A percentile compares a stretch with the other conserved stretches of the same genome.
Evolutionary conservation across 345 rosid species (phyloP).

Genomic region (Eucalyptus regnans): DNA sequence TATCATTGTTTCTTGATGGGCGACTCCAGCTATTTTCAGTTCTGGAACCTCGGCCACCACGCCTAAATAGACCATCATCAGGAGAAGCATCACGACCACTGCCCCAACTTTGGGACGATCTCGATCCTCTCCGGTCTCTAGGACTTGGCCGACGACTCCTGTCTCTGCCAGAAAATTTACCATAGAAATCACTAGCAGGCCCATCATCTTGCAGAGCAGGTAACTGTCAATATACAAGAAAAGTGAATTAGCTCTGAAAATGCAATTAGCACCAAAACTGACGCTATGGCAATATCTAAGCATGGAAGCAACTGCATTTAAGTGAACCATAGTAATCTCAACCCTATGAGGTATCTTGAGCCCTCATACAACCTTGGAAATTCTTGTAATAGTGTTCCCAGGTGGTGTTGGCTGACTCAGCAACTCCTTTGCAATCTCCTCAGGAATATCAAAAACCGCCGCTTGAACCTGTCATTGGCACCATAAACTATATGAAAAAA

Average conservation of each 20-base stretch:
- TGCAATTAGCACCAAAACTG: neutral
- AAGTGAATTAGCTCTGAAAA: neutral
- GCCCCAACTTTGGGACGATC: constrained; percentile 50
- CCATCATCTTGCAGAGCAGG: constrained; percentile 94
- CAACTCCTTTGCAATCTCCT: constrained; percentile 80
- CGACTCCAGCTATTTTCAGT: constrained; percentile 38
- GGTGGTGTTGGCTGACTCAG: constrained; percentile 62
- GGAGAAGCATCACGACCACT: constrained; percentile 41
- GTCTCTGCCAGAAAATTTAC: constrained; percentile 72
- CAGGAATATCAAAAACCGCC: constrained; percentile 93
- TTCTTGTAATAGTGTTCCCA: constrained; percentile 65
- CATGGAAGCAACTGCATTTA: neutral
- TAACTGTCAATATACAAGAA: constrained; percentile 28
- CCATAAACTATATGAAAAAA: neutral
- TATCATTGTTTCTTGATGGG: constrained; percentile 33
- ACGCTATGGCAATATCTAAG: neutral
- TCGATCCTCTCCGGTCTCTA: constrained; percentile 39
- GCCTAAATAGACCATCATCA: constrained; percentile 16
- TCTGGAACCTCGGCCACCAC: constrained; percentile 45
- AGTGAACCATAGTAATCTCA: neutral
- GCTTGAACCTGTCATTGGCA: constrained; percentile 68
- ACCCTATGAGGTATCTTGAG: neutral
- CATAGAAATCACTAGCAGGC: constrained; percentile 69
- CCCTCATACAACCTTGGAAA: constrained; percentile 44
- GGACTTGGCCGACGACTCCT: constrained; percentile 40